phyloP scores from a whole-genome alignment of 2,329 filamentous ascomycete species.

The Pseudopithomyces maydicus region DNA sequence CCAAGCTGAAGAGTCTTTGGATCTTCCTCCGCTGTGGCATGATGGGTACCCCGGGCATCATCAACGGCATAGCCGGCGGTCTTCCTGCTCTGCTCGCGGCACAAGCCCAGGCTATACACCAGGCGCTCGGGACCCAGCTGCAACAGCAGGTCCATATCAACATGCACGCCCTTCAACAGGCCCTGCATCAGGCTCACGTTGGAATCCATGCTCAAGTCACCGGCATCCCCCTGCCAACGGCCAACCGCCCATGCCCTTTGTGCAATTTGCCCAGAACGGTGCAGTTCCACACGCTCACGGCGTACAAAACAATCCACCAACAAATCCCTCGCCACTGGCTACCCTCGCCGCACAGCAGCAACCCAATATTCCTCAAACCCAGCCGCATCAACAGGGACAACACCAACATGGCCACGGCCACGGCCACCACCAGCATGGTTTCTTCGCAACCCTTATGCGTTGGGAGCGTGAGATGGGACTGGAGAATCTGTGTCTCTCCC shows the following conservation, averaged over 20 bases:
- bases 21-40: slow-evolving; percentile 39
- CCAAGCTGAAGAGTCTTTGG: slow-evolving; percentile 41
- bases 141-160: slow-evolving; percentile 33
- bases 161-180: slow-evolving; percentile 9
- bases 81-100: slow-evolving; percentile 22
- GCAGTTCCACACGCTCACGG: slow-evolving; percentile 18
- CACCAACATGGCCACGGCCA: slow-evolving; percentile 6
- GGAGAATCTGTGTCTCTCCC: slow-evolving; percentile 39
- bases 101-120: slow-evolving; percentile 32
- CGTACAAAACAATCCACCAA: slow-evolving; percentile 16
- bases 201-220: slow-evolving; percentile 3
- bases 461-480: slow-evolving; percentile 44
- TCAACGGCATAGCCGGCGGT: slow-evolving; percentile 10
- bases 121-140: slow-evolving; percentile 27
- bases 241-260: slow-evolving; percentile 20
- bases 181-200: slow-evolving; percentile 8
- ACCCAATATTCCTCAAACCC: slow-evolving; percentile 2
- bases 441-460: slow-evolving; percentile 39
- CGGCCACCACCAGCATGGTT: slow-evolving; percentile 13
- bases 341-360: slow-evolving; percentile 15
- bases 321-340: slow-evolving; percentile 18
- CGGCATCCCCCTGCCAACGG: background rate
- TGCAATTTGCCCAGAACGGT: slow-evolving; percentile 26
- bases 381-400: slow-evolving; percentile 2
- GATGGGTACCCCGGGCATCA: slow-evolving; percentile 20